Base-by-base conservation (phyloP, 2,329 filamentous ascomycete genomes). In the Microcyclospora tardicrescens region DNA sequence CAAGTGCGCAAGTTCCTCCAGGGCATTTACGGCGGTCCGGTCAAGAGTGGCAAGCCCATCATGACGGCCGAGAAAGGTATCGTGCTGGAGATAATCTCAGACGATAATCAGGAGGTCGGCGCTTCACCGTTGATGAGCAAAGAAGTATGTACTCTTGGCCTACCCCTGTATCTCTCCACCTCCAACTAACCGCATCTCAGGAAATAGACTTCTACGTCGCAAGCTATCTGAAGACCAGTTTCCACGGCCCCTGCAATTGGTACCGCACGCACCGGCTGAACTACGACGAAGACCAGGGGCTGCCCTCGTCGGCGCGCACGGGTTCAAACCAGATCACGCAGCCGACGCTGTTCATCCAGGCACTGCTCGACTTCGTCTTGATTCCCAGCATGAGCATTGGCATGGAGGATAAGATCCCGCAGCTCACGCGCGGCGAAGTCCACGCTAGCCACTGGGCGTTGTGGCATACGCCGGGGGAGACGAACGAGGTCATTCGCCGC, bases 401-500 rank as follows among this genome's bases (percentile, higher is more conserved):
- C 0, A 94, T 94, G 84, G 77, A 77, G 14, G 65, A 68, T 46
- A 64, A 66, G 45, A 75, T 89, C 43, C 71, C 73, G 2, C 69
- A 75, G 34, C 60, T 93, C 53, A 81, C 73, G 6, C 68, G 71
- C 43, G 69, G 64, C 8, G 74, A 82, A 56, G 79, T 94, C 39
- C 61, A 78, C 28, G 71, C 80, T 0, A 67, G 71, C 13, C 91
- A 96, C 61, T 96, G 89, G 89, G 83, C 80, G 34, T 62, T 93
- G 56, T 79, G 76, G 67, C 75, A 94, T 66, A 74, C 73, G 46
- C 71, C 80, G 0, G 72, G 69, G 15, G 74, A 80, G 50, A 74
- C 84, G 2, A 95, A 95, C 59, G 58, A 56, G 36, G 64, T 77
- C 43, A 68, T 94, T 49, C 68, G 65, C 40, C 67, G 71, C 41